These are phyloP conservation scores for Hypoxylon sp. DNA, from an alignment of 2,329 filamentous ascomycete species.

Conservation along the genomic window DNA sequence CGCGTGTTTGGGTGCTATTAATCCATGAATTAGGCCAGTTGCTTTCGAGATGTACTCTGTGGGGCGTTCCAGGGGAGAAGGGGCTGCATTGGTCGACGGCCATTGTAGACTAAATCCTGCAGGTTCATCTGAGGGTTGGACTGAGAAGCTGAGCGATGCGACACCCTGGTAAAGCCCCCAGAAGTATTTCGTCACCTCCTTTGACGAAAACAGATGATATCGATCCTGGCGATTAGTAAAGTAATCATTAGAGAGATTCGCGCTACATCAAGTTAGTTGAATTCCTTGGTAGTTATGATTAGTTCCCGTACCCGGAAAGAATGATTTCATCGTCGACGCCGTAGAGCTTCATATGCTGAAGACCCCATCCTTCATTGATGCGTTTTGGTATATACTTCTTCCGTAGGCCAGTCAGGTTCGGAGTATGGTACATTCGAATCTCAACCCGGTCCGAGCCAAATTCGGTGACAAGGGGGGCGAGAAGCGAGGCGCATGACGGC, in stretches of 20 bases:
- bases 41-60: conserved; percentile 76
- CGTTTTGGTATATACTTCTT: conserved; percentile 87
- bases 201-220: conserved; percentile 90
- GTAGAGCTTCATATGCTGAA: conserved; percentile 99
- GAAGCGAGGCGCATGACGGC: conserved; percentile 86
- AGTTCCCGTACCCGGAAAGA: conserved; percentile 76
- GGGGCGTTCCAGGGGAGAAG: conserved; percentile 78
- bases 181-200: conserved; percentile 85
- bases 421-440: conserved; percentile 97
- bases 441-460: conserved; percentile 89
- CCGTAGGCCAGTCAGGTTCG: conserved; percentile 87
- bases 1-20: conserved; percentile 68
- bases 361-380: conserved; percentile 97
- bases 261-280: conserved; percentile 56
- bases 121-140: conserved; percentile 70
- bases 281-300: neutral
- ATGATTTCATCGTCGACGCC: conserved; percentile 96
- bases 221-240: conserved; percentile 96
- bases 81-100: conserved; percentile 79
- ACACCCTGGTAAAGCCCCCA: conserved; percentile 80
- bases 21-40: conserved; percentile 71
- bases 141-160: conserved; percentile 82
- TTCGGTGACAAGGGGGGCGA: conserved; percentile 84
- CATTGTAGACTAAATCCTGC: conserved; percentile 75
- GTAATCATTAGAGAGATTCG: conserved; percentile 92